A percentile compares a stretch with the other conserved stretches of the same genome.
Conservation (phyloP, 331 rosid species). For the Malus hybrid region DNA sequence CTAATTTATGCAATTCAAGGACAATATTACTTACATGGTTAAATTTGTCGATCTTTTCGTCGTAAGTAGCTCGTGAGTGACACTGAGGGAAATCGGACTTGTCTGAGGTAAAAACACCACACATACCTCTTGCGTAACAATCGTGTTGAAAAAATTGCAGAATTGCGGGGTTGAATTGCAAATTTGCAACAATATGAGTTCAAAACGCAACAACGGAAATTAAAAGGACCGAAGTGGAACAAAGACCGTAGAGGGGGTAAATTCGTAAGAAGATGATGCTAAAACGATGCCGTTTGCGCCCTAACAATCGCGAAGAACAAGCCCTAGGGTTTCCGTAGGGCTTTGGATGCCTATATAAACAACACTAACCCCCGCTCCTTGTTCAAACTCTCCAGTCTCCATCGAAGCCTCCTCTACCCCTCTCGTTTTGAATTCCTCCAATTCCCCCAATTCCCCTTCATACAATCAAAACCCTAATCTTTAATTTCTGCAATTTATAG, state of each 20-base stretch:
- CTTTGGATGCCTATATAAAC: neutral
- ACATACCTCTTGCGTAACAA: accelerated
- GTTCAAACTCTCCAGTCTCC: neutral
- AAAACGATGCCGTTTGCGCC: neutral
- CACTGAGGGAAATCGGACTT: too few species aligned
- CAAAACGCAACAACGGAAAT: neutral
- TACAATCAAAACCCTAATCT: too few species aligned
- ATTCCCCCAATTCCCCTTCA: neutral
- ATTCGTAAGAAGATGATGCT: neutral
- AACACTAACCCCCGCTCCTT: neutral
- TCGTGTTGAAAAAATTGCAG: too few species aligned
- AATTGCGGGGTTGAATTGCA: too few species aligned
- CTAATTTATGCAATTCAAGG: too few species aligned
- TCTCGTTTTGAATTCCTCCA: neutral
- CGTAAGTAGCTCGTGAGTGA: too few species aligned
- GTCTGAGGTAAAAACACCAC: too few species aligned
- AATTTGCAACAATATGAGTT: too few species aligned
- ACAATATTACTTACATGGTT: too few species aligned
- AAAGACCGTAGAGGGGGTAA: neutral
- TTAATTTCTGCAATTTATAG: too few species aligned
- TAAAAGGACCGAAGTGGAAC: neutral
- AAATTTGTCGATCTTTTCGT: too few species aligned
- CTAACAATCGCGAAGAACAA: neutral
- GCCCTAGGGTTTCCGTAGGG: neutral
- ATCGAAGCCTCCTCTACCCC: neutral